Base-by-base conservation (phyloP, 768 basidiomycete genomes). In the Termitomyces sp. region DNA sequence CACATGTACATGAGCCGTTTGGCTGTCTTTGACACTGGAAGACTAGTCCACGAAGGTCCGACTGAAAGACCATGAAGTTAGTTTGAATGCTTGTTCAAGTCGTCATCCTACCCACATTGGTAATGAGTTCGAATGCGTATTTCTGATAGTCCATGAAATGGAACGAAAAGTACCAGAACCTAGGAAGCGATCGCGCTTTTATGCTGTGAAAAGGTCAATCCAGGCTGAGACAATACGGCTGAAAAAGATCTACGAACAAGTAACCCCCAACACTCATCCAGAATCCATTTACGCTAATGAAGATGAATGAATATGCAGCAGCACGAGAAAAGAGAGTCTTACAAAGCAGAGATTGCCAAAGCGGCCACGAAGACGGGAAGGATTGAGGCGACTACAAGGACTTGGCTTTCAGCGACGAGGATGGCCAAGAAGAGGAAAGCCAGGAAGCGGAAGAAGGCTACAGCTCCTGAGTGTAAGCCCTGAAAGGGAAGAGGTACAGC, bases 301-400 rank as follows among this genome's bases (percentile, higher is more conserved):
- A 24, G 6, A 20, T 44, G 8, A 31, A 32, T 10, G 22, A 39
- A 14, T 41, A 44, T 34, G 2, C n/a, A 12, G 26, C 20, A 27
- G 4, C 43, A 43, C 5, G 26, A n/a, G 42, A 14, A 18, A 13
- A 56, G 18, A 20, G 31, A 13, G 5, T 64, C 69, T 56, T 53
- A 72, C 71, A 83, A 85, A 7, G 77, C 74, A 13, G 75, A 71
- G 8, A 85, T 73, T 0, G 84, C 84, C 6, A 86, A 70, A 5
- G 84, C 79, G 0, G 83, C 83, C 18, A 85, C 82, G 56, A 85
- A 85, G 27, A 84, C 76, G 0, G 85, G 85, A 2, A 85, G 56
- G 10, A 78, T 55, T 0, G 81, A 72, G 0, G 83, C 79, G 31
- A 85, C 65, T 14, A 85, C 65, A 16, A 79, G 64, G 4, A 78